A percentile compares a stretch with the other conserved stretches of the same genome.
Conservation (phyloP, 371 early-diverging fungal genomes). For the Cokeromyces recurvatus region DNA sequence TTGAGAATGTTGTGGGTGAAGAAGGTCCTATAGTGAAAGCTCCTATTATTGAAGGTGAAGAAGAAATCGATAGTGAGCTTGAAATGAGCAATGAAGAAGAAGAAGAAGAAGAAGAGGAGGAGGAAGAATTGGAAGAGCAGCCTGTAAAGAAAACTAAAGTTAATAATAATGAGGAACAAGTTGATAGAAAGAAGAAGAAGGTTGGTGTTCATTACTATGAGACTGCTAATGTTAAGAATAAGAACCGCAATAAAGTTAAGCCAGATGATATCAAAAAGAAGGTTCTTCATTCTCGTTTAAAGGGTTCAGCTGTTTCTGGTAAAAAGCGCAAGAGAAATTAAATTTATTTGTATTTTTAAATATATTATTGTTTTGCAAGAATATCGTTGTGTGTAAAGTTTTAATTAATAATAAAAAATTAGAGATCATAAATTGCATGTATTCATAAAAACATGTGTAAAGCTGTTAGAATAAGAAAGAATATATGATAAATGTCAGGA, state of each 20-base stretch:
- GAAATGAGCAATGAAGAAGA: slow-evolving; percentile 49
- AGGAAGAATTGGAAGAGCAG: slow-evolving; percentile 23
- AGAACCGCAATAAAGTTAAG: slow-evolving; percentile 73
- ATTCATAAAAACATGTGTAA: too few relatives aligned
- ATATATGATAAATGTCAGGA: too few relatives aligned
- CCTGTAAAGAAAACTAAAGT: slow-evolving; percentile 23
- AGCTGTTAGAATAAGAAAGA: too few relatives aligned
- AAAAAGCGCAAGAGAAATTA: slow-evolving; percentile 38
- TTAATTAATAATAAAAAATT: too few relatives aligned
- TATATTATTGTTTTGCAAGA: too few relatives aligned
- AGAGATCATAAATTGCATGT: too few relatives aligned
- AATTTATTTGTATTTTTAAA: neutral
- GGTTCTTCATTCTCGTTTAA: slow-evolving; percentile 36
- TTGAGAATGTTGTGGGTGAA: slow-evolving; percentile 76
- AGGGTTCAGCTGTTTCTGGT: slow-evolving; percentile 33
- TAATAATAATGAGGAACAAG: slow-evolving; percentile 26
- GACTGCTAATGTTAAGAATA: slow-evolving; percentile 90
- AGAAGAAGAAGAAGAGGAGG: slow-evolving; percentile 25
- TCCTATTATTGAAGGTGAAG: slow-evolving; percentile 31
- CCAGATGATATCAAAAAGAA: slow-evolving; percentile 56
- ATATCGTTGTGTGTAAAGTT: too few relatives aligned
- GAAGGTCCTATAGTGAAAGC: slow-evolving; percentile 51
- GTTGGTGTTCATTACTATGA: slow-evolving; percentile 85
- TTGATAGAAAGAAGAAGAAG: slow-evolving; percentile 59
- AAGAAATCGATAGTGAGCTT: slow-evolving; percentile 56